These are phyloP conservation scores for Aspergillus tubingensis DNA, from an alignment of 2,329 filamentous ascomycete species.

Conservation along the genomic window DNA sequence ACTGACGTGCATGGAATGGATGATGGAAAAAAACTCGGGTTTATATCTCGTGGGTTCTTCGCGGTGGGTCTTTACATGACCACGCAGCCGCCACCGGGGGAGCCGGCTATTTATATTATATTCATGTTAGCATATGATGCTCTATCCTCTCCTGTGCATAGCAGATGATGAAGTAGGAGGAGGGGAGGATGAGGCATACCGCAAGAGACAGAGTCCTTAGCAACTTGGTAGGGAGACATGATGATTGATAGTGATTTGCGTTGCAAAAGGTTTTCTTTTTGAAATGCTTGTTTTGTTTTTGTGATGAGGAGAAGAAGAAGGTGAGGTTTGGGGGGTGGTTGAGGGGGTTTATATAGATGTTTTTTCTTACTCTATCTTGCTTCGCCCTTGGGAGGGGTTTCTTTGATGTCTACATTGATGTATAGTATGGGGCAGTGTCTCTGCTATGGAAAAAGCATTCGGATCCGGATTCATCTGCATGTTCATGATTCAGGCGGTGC, in stretches of 20 bases:
- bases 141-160: background rate
- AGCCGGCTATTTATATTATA: slow-evolving; percentile 18
- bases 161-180: background rate
- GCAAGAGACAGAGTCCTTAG: slow-evolving; percentile 24
- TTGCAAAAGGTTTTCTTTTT: slow-evolving; percentile 14
- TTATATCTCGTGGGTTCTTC: background rate
- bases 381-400: too few species aligned
- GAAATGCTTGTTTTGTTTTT: slow-evolving; percentile 8
- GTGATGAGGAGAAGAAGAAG: slow-evolving; percentile 9
- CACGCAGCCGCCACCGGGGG: slow-evolving; percentile 34
- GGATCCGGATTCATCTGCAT: too few species aligned
- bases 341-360: slow-evolving; percentile 1
- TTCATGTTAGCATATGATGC: background rate
- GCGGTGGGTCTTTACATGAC: slow-evolving; percentile 28
- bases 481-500: background rate
- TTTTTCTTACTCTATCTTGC: too few species aligned
- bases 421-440: background rate
- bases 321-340: background rate
- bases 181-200: slow-evolving; percentile 16
- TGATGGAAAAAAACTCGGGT: background rate
- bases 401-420: background rate
- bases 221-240: slow-evolving; percentile 30
- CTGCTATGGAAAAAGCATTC: too few species aligned
- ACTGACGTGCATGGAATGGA: background rate
- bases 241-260: slow-evolving; percentile 19